Base-by-base conservation (phyloP, 192 early-diverging fungal species). In the Backusella tarrabulga region DNA sequence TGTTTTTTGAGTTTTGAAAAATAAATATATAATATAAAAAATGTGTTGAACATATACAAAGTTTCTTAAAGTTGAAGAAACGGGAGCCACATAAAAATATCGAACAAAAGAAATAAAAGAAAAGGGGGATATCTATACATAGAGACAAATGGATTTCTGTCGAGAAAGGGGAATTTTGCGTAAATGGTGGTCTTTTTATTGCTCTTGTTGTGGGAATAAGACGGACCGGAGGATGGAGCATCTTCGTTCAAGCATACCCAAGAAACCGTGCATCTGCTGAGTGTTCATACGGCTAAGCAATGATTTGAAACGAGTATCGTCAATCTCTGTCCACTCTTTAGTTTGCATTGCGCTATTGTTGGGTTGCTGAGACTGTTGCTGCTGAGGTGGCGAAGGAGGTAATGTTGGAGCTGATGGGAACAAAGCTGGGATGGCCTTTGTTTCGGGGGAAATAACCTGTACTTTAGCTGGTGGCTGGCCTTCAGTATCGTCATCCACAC, bases 191-290 rank as follows among this genome's bases (percentile, higher is more conserved):
- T 9, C 29, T 0, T n/a, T 29, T 12, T 21, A 12, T 63, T 12
- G 29, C 9, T 63, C 56, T 23, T 63, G 23, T 40, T 34, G 68
- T 38, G 68, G 35, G 8, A 71, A 68, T n/a, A 77, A 35, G 6
- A 77, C 60, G 23, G 79, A 75, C 4, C 75, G 74, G 34, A 89
- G 46, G 50, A 89, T 86, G n/a, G 82, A 84, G 36, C 88, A 89
- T 29, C 88, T 80, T 67, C 86, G 83, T 79, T 89, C 87, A 29
- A 89, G 87, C 68, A 89, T 86, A 46, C 78, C 78, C 15, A 89
- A 77, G 68, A 87, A 88, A 32, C 81, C 85, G 68, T 87, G 83
- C 83, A 89, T 84, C 76, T 89, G 87, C 15, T 82, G 80, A 52
- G 80, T 79, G 12, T 83, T 81, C 86, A 89, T 87, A 19, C 81